Evolutionary conservation across 2,329 filamentous ascomycete genomes (phyloP), one percentile per base, ranked within the genome.

Genomic region (Stachybotrys elegans): DNA sequence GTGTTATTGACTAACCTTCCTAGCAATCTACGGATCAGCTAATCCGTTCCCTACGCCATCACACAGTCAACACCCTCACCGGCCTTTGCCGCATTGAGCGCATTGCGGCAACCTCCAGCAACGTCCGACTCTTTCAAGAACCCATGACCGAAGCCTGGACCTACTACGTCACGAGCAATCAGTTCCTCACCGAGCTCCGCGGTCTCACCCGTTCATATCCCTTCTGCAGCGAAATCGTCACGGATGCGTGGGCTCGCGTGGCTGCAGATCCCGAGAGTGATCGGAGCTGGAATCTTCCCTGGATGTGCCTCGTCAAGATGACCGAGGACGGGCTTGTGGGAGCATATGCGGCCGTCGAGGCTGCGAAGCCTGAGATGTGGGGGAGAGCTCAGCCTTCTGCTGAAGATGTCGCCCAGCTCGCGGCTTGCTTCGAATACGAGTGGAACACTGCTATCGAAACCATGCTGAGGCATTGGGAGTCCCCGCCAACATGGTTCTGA

Each of bases 271-370:
- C 83, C 0, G 67, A 73, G 16, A 84, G 81, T 50, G 81, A 81
- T 53, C 74, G 81, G 20, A 88, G 83, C 58, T 89, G 86, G 84
- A 90, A 89, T 57, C 71, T 85, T 53, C 85, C 83, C 34, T 89
- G 85, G 84, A 66, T 89, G 37, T 80, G 85, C 23, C 66, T 89
- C 9, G 67, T 67, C 34, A 87, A 86, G 61, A 81, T 88, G 41
- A 70, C 73, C 19, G 76, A 79, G 44, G 80, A 83, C 49, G 72
- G 74, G 44, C 68, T 88, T 38, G 73, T 89, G 17, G 59, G 74
- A 0, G 69, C 72, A 29, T 84, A 84, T 55, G 82, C 85, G 1
- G 69, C 72, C 25, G 59, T 70, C 12, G 81, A 88, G 56, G 80
- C 84, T 1, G 65, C 68, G 13, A 77, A 76, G 51, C 79, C 77